These are phyloP conservation scores for Cucurbita maxima DNA, from an alignment of 306 rosid genomes.

Conservation along the genomic window DNA sequence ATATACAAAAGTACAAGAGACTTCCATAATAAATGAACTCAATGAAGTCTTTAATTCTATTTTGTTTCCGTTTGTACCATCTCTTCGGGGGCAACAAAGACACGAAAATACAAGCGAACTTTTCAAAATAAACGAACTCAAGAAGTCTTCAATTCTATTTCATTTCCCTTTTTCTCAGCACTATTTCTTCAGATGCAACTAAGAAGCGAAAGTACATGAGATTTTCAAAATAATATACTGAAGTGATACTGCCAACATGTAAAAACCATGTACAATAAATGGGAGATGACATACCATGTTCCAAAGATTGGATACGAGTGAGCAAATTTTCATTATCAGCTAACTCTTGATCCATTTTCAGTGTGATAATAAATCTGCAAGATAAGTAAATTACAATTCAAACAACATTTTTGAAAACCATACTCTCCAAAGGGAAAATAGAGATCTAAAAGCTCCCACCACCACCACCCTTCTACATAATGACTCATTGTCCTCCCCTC, in stretches of 20 bases:
- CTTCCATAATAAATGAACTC: not conserved
- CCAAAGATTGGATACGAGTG: conserved; percentile 58
- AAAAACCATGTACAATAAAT: not conserved
- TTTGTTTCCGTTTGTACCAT: not conserved
- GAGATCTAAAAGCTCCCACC: not conserved
- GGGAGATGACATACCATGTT: conserved; percentile 39
- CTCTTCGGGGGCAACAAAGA: not conserved
- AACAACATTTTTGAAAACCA: not conserved
- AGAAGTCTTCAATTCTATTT: not conserved
- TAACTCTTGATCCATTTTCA: conserved; percentile 14
- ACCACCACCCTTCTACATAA: not conserved
- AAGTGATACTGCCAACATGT: not conserved
- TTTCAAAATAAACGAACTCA: not conserved
- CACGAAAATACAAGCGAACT: not conserved
- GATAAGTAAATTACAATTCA: not conserved
- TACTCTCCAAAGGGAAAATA: not conserved
- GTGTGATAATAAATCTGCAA: not conserved
- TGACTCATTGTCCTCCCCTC: not conserved
- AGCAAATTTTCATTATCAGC: conserved; percentile 24
- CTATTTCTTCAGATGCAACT: not conserved
- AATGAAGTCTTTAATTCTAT: not conserved
- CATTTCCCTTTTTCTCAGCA: not conserved
- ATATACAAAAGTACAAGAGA: not conserved
- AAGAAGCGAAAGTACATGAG: not conserved
- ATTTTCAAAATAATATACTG: not conserved